Evolutionary conservation across 148 eudicot genomes (phyloP), one percentile per base, ranked within the genome.

Genomic region (Rhododendron molle): DNA sequence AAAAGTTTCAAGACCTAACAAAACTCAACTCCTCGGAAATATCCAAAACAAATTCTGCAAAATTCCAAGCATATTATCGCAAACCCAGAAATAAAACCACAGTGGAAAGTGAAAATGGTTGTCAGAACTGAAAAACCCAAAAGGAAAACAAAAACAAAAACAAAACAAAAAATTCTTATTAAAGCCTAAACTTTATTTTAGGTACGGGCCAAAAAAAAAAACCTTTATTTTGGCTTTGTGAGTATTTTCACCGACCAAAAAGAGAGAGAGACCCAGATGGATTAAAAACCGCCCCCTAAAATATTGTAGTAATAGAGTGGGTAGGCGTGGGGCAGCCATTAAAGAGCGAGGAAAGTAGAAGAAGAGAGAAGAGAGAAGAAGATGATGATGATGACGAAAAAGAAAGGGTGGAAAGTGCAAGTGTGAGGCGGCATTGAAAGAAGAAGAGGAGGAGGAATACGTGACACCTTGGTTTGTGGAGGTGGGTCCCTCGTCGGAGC

Each of bases 301-400:
- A 38, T 32, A 85, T 85, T 87, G 43, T 50, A 81, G 43, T 50
- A 81, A 81, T 65, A 76, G 88, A 84, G 86, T 28, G 40, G 83
- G 76, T 86, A 84, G 89, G 90, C 84, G 87, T 87, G 87, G 76
- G 58, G 90, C 90, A 92, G 90, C 89, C 88, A 87, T 87, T 86
- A 86, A 87, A 86, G 89, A 85, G 85, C 78, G 83, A 84, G 81
- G 84, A 88, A 85, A 90, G 85, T 50, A 73, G 72, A 84, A 49
- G 58, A 78, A 62, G 34, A 81, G 81, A 81, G 32, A 56, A 71
- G 81, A 71, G 84, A 72, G 82, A 83, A 65, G 58, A 46, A 36
- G 26, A 38, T 9, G 43, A 30, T 43, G 72, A 21, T 28, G 54
- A 86, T 58, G 50, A 82, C 32, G 40, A 56, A 86, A 85, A 90